Evolutionary conservation across 768 basidiomycete genomes (phyloP).

Genomic region (Tylopilus vinaceipallidus): DNA sequence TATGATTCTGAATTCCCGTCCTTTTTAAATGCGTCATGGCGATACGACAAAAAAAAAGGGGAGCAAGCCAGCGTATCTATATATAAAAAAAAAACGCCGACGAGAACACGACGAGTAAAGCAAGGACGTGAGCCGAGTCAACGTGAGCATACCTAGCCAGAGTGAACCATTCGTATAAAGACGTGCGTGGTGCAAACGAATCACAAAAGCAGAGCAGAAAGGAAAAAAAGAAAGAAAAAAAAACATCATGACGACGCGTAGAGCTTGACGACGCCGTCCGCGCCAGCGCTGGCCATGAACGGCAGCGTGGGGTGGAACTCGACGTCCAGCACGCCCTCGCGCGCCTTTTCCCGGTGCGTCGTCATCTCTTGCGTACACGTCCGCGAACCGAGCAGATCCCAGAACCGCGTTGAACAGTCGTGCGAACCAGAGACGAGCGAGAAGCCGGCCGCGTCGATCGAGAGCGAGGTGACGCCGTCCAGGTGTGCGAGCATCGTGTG

Average conservation of each 20-base stretch:
- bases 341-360: constrained; percentile 83
- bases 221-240: not conserved
- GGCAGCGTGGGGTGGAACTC: constrained; percentile 81
- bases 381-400: constrained; percentile 82
- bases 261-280: constrained; percentile 90
- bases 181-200: not conserved
- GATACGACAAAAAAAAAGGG: constrained; percentile 14
- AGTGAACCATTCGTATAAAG: not conserved
- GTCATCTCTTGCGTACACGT: constrained; percentile 89
- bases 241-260: constrained; percentile 71
- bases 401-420: constrained; percentile 92
- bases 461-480: constrained; percentile 87
- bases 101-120: too few species aligned
- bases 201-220: not conserved
- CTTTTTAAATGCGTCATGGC: constrained; percentile 17
- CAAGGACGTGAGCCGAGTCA: constrained; percentile 8
- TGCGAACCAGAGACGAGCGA: constrained; percentile 88
- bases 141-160: constrained; percentile 12
- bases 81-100: too few species aligned
- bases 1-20: constrained; percentile 26
- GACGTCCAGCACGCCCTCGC: constrained; percentile 88
- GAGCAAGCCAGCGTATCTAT: constrained; percentile 14
- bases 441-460: constrained; percentile 84
- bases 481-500: constrained; percentile 90
- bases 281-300: constrained; percentile 92